phyloP scores from a whole-genome alignment of 208 protist species.

The Trypanosoma lewisi region DNA sequence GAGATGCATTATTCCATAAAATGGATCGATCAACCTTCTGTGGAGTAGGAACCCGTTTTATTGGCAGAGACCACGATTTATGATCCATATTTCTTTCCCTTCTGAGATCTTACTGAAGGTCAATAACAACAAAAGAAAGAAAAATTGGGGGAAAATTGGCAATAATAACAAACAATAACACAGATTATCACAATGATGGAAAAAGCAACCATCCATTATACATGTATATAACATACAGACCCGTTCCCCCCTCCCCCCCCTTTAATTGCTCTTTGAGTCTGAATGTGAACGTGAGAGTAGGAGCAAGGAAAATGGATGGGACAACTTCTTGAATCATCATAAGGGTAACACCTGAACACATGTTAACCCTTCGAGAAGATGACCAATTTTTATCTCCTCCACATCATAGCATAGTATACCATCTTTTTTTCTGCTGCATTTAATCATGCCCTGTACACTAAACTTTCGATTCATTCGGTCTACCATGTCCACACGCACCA shows the following conservation, averaged over 20 bases:
- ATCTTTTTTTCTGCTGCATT: conserved; percentile 27
- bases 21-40: conserved; percentile 52
- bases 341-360: conserved; percentile 53
- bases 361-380: conserved; percentile 32
- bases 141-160: conserved; percentile 7
- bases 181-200: too few species aligned
- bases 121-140: conserved; percentile 13
- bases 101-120: neutral
- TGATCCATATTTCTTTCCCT: conserved; percentile 21
- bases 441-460: conserved; percentile 38
- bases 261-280: too few species aligned
- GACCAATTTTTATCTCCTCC: conserved; percentile 28
- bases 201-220: too few species aligned
- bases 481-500: conserved; percentile 35
- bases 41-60: conserved; percentile 51
- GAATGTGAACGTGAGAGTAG: too few species aligned
- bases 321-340: conserved; percentile 18
- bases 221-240: too few species aligned
- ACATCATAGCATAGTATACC: conserved; percentile 44
- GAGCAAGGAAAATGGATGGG: too few species aligned
- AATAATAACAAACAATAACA: conserved; percentile 14
- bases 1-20: conserved; percentile 69
- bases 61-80: conserved; percentile 60
- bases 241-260: too few species aligned
- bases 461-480: conserved; percentile 4